These are phyloP conservation scores for Onygenales sp. DNA, from an alignment of 2,329 filamentous ascomycete species.

Conservation along the genomic window DNA sequence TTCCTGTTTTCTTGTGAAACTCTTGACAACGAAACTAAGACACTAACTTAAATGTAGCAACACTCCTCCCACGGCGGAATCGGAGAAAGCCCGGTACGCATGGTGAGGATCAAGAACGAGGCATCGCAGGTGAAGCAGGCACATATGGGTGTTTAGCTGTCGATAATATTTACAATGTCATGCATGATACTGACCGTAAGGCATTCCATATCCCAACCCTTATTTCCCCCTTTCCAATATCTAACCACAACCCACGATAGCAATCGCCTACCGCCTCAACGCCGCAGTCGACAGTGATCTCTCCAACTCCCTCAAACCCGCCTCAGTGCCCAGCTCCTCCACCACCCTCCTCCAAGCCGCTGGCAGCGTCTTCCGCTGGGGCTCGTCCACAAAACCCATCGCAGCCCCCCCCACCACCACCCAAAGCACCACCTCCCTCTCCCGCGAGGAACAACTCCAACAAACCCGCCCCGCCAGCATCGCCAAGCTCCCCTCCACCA, in stretches of 20 bases:
- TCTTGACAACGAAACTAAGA: not conserved
- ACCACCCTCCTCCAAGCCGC: constrained; percentile 57
- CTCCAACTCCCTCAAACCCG: constrained; percentile 63
- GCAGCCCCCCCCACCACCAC: constrained; percentile 51
- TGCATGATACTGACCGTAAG: constrained; percentile 58
- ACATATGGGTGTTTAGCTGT: constrained; percentile 85
- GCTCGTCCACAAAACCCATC: constrained; percentile 32
- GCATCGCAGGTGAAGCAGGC: constrained; percentile 67
- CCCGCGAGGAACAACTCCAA: constrained; percentile 28
- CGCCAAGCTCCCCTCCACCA: constrained; percentile 53
- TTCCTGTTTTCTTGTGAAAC: not conserved
- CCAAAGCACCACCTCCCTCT: constrained; percentile 30
- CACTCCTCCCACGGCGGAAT: constrained; percentile 65
- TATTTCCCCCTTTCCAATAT: constrained; percentile 41
- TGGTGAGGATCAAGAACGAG: constrained; percentile 47
- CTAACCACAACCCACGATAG: constrained; percentile 13
- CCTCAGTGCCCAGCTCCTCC: constrained; percentile 66
- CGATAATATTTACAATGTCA: constrained; percentile 93
- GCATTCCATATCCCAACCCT: not conserved
- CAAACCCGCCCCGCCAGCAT: constrained; percentile 42
- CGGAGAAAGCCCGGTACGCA: constrained; percentile 67
- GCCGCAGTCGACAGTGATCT: constrained; percentile 78
- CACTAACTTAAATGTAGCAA: constrained; percentile 29
- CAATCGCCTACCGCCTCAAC: constrained; percentile 88
- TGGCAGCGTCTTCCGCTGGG: constrained; percentile 52